phyloP scores from a whole-genome alignment of 1,139 yeast species.

The Kodamaea arcana region DNA sequence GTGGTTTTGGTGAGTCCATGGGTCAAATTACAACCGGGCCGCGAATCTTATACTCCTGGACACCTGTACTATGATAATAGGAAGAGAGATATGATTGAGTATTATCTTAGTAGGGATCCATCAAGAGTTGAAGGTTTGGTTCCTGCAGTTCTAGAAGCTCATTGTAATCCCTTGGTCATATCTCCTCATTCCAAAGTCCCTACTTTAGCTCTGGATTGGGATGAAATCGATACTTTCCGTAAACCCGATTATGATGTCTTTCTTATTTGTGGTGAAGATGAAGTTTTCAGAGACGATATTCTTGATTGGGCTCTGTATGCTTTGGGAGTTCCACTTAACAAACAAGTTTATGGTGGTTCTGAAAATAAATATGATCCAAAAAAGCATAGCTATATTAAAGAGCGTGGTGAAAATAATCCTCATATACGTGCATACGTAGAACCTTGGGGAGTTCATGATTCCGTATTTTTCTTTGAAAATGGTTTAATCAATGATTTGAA shows the following conservation, averaged over 20 bases:
- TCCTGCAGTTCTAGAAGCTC: conserved; percentile 12
- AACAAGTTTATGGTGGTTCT: conserved; percentile 24
- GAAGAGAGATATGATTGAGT: conserved; percentile 28
- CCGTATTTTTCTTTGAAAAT: conserved; percentile 32
- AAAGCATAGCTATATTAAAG: conserved; percentile 16
- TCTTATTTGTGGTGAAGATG: conserved; percentile 41
- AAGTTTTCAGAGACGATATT: conserved; percentile 40
- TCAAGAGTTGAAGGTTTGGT: conserved; percentile 7
- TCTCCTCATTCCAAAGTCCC: conserved; percentile 20
- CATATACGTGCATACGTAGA: conserved; percentile 28
- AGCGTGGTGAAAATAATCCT: conserved; percentile 12
- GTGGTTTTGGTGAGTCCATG: conserved; percentile 39
- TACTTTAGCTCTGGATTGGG: conserved; percentile 26
- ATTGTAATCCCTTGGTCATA: conserved; percentile 12
- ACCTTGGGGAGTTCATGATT: conserved; percentile 46
- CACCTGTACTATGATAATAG: conserved; percentile 34
- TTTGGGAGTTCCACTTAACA: conserved; percentile 23
- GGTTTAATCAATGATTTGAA: conserved; percentile 7
- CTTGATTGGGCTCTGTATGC: conserved; percentile 35
- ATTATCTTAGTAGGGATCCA: conserved; percentile 7
- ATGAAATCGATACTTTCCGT: conserved; percentile 28
- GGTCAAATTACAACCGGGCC: conserved; percentile 23
- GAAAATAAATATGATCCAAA: conserved; percentile 17
- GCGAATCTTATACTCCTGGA: conserved; percentile 21
- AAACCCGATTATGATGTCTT: conserved; percentile 25